Conservation (phyloP, 495 filamentous ascomycete species). For the Xanthoparmelia taractica region DNA sequence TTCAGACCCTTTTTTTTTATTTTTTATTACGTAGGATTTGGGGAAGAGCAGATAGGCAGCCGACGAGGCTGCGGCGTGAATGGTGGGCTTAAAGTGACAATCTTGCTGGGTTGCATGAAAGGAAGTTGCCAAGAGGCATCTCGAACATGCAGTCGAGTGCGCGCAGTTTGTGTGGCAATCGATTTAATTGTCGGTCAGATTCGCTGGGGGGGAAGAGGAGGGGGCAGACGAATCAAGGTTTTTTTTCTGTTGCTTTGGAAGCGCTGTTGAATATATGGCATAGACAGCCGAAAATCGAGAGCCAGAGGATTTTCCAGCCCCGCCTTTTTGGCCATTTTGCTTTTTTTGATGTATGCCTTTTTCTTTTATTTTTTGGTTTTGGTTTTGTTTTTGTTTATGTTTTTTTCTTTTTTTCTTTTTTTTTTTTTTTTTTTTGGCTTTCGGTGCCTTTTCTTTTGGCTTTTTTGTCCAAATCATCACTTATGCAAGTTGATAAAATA, state of each 20-base stretch:
- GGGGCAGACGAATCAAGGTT: conserved; percentile 7
- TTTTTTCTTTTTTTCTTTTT: background rate
- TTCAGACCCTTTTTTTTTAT: background rate
- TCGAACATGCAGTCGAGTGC: background rate
- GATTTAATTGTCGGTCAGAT: background rate
- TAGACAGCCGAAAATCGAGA: conserved; percentile 2
- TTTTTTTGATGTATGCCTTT: background rate
- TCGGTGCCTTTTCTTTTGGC: background rate
- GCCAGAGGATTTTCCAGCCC: conserved; percentile 7
- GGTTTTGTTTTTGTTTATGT: background rate
- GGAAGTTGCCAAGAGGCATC: background rate
- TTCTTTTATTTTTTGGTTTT: background rate
- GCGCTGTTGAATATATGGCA: conserved; percentile 7
- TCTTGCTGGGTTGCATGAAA: conserved; percentile 10
- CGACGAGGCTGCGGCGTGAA: conserved; percentile 4
- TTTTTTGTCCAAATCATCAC: background rate
- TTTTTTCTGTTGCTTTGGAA: background rate
- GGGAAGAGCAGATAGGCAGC: conserved; percentile 8
- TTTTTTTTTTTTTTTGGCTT: background rate
- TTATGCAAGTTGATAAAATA: conserved; percentile 1
- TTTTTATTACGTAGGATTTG: conserved; percentile 8
- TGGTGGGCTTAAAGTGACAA: conserved; percentile 17
- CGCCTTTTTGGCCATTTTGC: background rate
- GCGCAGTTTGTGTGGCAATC: background rate
- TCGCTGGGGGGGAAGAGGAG: background rate